A percentile compares a stretch with the other conserved stretches of the same genome.
Conservation (phyloP, 805 yeast genomes). For the Starmera quercuum region DNA sequence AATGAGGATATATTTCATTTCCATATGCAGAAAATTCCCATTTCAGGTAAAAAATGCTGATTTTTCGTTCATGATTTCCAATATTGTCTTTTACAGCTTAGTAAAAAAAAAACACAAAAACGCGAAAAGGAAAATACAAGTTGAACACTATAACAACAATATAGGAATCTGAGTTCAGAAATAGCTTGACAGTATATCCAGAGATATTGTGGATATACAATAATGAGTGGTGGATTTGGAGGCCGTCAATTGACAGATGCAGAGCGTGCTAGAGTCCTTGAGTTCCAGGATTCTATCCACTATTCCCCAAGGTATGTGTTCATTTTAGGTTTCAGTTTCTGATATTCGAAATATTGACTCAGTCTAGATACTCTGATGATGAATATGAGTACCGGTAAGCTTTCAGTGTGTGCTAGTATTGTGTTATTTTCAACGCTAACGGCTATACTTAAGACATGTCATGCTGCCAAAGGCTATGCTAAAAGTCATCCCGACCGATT, state of each 20-base stretch:
- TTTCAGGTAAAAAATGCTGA: too few relatives aligned
- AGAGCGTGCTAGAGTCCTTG: constrained; percentile 81
- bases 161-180: too few relatives aligned
- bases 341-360: background rate
- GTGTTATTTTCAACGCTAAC: background rate
- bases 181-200: too few relatives aligned
- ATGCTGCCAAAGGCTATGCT: constrained; percentile 95
- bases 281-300: constrained; percentile 90
- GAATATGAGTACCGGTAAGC: constrained; percentile 67
- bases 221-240: constrained; percentile 11
- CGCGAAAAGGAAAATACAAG: too few relatives aligned
- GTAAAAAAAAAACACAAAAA: too few relatives aligned
- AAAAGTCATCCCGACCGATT: constrained; percentile 88
- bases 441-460: constrained; percentile 58
- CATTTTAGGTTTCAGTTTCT: background rate
- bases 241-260: constrained; percentile 72
- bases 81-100: too few relatives aligned
- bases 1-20: too few relatives aligned
- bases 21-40: too few relatives aligned
- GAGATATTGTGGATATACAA: too few relatives aligned
- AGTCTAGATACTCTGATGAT: constrained; percentile 77
- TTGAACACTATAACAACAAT: too few relatives aligned
- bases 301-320: constrained; percentile 63
- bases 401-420: background rate
- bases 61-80: too few relatives aligned